These are phyloP conservation scores for Trichoderma lentiforme DNA, from an alignment of 2,329 filamentous ascomycete genomes.

Conservation along the genomic window DNA sequence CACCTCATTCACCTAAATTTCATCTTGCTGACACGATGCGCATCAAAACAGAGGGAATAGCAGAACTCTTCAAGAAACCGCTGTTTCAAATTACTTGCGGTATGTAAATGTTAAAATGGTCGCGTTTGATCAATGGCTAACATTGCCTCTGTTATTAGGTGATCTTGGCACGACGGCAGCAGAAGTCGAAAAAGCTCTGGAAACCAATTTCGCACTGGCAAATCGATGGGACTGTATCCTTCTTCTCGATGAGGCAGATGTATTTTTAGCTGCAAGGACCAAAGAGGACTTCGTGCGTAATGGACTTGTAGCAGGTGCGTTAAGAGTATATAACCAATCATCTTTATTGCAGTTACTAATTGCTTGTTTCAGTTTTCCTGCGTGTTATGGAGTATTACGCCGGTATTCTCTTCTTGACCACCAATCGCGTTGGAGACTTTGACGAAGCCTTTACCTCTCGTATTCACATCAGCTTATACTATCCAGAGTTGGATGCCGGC, in stretches of 20 bases:
- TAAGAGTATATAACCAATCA: not conserved
- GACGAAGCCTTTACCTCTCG: constrained; percentile 38
- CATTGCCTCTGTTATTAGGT: constrained; percentile 22
- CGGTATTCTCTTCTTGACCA: constrained; percentile 37
- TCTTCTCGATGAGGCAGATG: constrained; percentile 30
- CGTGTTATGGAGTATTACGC: constrained; percentile 35
- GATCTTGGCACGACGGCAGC: not conserved
- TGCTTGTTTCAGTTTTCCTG: constrained; percentile 29
- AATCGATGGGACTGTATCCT: constrained; percentile 28
- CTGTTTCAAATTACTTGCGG: constrained; percentile 26
- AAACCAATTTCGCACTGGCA: constrained; percentile 28
- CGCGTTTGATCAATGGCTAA: not conserved
- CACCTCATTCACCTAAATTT: not conserved
- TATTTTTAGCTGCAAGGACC: constrained; percentile 26
- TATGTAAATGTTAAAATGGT: not conserved
- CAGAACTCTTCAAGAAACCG: constrained; percentile 24
- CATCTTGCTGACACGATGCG: not conserved
- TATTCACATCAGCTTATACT: constrained; percentile 34
- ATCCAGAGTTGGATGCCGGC: constrained; percentile 15
- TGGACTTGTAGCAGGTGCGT: constrained; percentile 32
- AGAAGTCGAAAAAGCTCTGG: constrained; percentile 31
- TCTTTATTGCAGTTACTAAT: no score
- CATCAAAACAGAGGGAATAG: constrained; percentile 17
- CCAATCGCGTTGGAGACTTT: constrained; percentile 34
- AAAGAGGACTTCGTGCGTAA: constrained; percentile 26